phyloP scores from a whole-genome alignment of 345 rosid genomes.

The Iberis pinnata region DNA sequence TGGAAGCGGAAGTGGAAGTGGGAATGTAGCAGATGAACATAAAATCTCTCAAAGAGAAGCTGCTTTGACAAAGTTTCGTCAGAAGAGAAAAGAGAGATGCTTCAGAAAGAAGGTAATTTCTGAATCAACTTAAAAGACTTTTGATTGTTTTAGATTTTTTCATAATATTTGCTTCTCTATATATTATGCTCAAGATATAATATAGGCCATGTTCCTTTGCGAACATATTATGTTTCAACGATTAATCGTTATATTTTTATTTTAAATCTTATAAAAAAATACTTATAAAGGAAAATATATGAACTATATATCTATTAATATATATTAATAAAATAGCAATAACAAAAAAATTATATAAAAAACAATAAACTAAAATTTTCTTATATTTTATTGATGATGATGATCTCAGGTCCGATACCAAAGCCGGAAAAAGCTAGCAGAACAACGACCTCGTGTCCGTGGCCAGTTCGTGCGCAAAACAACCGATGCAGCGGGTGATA shows the following conservation, averaged over 20 bases:
- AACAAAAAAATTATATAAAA: no score
- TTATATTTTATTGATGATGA: no score
- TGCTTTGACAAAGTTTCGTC: slow-evolving; percentile 69
- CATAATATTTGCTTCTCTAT: no score
- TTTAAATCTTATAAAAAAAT: neutral
- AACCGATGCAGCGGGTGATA: slow-evolving; percentile 16
- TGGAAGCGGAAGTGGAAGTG: slow-evolving; percentile 26
- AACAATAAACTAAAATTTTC: no score
- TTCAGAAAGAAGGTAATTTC: slow-evolving; percentile 61
- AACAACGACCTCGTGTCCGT: slow-evolving; percentile 58
- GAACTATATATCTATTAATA: no score
- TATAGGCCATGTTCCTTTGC: no score
- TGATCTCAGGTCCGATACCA: slow-evolving; percentile 56
- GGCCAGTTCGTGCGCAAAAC: slow-evolving; percentile 60
- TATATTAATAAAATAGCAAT: no score
- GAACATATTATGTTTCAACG: no score
- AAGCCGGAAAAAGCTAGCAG: slow-evolving; percentile 66
- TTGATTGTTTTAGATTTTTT: no score
- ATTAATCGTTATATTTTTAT: neutral
- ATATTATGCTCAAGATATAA: no score
- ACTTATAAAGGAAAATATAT: no score
- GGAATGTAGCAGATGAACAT: slow-evolving; percentile 24
- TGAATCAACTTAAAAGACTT: neutral
- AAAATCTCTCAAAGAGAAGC: slow-evolving; percentile 56
- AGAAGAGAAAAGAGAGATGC: slow-evolving; percentile 80